A percentile compares a stretch with the other conserved stretches of the same genome.
These are phyloP conservation scores for Fusarium nematophilum DNA, from an alignment of 2,329 filamentous ascomycete genomes.

Conservation along the genomic window DNA sequence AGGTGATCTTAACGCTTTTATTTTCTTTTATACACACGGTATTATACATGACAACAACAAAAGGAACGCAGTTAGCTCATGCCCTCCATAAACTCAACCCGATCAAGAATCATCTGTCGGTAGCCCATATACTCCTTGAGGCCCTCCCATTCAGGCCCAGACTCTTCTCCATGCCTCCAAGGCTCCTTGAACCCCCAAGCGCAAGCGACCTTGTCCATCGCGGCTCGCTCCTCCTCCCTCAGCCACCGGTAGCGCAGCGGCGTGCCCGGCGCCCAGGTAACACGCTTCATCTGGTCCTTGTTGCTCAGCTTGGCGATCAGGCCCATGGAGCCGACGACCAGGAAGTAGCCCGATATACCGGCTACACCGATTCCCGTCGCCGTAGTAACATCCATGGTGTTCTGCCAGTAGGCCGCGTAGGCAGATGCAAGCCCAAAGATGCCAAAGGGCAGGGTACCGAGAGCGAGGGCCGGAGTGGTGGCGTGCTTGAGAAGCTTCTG, in stretches of 20 bases:
- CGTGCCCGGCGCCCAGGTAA: conserved; percentile 88
- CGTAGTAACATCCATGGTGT: conserved; percentile 79
- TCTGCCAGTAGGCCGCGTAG: conserved; percentile 59
- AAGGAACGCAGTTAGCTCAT: conserved; percentile 63
- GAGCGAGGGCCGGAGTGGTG: conserved; percentile 67
- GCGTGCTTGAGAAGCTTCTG: conserved; percentile 75
- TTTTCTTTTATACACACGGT: conserved; percentile 34
- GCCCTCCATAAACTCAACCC: conserved; percentile 89
- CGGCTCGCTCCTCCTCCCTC: conserved; percentile 88
- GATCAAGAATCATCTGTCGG: conserved; percentile 90
- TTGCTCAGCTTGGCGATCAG: conserved; percentile 85
- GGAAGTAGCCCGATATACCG: conserved; percentile 85
- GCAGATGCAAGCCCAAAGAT: conserved; percentile 75
- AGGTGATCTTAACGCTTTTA: too few species aligned
- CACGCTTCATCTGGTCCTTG: conserved; percentile 95
- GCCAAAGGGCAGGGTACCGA: conserved; percentile 71
- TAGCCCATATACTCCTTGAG: conserved; percentile 85
- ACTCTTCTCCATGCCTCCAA: conserved; percentile 86
- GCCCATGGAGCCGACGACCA: conserved; percentile 83
- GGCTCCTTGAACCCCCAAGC: conserved; percentile 92
- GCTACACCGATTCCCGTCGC: conserved; percentile 84
- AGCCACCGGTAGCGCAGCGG: conserved; percentile 86
- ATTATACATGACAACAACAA: conserved; percentile 27
- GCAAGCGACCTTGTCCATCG: conserved; percentile 85
- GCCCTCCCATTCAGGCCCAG: conserved; percentile 88